A percentile compares a stretch with the other conserved stretches of the same genome.
Conservation (phyloP, 805 yeast species). For the Sugiyamaella chiloensis region DNA sequence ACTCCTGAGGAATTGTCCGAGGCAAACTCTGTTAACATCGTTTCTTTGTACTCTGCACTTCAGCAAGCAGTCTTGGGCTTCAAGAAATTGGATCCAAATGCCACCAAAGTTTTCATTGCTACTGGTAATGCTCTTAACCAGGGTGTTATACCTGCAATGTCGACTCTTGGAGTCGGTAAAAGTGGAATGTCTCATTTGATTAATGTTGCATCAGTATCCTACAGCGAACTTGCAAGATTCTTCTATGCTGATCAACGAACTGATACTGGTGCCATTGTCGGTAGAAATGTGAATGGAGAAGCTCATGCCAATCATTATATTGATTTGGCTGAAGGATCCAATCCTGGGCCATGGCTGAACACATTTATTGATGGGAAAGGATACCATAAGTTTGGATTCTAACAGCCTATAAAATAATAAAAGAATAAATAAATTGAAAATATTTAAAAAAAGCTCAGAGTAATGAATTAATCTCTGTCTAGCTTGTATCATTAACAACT, state of each 20-base stretch:
- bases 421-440: too few species aligned
- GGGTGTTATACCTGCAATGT: background rate
- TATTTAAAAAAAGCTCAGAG: too few species aligned
- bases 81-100: background rate
- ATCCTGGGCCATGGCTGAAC: background rate
- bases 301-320: background rate
- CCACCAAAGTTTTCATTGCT: background rate
- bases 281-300: background rate
- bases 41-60: background rate
- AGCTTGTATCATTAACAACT: too few species aligned
- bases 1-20: background rate
- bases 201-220: background rate
- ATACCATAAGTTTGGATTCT: background rate
- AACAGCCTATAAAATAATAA: too few species aligned
- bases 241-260: background rate
- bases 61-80: background rate
- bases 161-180: background rate
- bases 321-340: background rate
- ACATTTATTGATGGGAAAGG: background rate
- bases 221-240: slow-evolving; percentile 2
- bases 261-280: background rate
- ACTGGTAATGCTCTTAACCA: background rate
- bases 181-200: background rate
- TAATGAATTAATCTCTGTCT: too few species aligned
- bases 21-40: background rate